These are phyloP conservation scores for Euphorbia lathyris DNA, from an alignment of 345 rosid genomes.

Conservation along the genomic window DNA sequence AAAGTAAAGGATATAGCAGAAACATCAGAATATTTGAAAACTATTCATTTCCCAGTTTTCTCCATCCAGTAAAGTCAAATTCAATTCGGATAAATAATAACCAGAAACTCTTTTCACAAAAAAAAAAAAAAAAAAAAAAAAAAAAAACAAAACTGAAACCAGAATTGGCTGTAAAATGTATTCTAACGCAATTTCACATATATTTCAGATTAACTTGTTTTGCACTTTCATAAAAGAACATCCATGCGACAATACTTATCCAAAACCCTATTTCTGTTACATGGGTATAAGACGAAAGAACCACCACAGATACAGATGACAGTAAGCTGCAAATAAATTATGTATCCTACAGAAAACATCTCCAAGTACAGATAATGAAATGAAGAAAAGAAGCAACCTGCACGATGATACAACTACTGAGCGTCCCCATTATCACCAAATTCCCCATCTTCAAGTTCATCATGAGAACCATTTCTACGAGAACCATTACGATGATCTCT, in stretches of 20 bases:
- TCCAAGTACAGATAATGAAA: conserved; percentile 8
- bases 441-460: conserved; percentile 92
- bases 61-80: not conserved
- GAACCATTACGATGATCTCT: conserved; percentile 56
- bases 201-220: conserved; percentile 6
- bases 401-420: conserved; percentile 14
- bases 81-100: not conserved
- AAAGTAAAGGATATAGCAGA: not conserved
- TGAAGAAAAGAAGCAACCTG: conserved; percentile 9
- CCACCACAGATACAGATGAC: not conserved
- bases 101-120: too few species aligned
- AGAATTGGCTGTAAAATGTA: not conserved
- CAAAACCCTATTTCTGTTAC: conserved; percentile 3
- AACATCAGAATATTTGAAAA: not conserved
- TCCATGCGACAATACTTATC: conserved; percentile 1
- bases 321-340: not conserved
- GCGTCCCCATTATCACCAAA: conserved; percentile 47
- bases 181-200: not conserved
- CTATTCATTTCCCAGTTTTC: not conserved
- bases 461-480: conserved; percentile 46
- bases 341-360: conserved; percentile 4
- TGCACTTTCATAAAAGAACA: not conserved
- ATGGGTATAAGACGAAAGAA: conserved; percentile 3
- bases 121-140: too few species aligned
- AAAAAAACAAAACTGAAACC: too few species aligned